phyloP scores from a whole-genome alignment of 2,329 filamentous ascomycete genomes.

The Neopestalotiopsis sp. region DNA sequence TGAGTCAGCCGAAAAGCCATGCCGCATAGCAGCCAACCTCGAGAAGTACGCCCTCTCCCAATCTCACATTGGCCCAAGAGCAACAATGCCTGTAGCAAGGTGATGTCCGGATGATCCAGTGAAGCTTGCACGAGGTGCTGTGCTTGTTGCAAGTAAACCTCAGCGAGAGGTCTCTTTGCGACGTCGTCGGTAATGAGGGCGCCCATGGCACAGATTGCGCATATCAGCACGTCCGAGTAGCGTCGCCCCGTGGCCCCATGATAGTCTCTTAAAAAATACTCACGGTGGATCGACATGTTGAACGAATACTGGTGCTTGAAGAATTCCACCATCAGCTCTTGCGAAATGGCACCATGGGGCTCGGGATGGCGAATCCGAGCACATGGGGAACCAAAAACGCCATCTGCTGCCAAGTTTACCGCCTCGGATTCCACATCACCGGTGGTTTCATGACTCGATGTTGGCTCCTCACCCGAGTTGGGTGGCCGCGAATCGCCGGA shows the following conservation, averaged over 20 bases:
- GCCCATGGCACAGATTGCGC: conserved; percentile 53
- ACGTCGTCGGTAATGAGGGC: conserved; percentile 49
- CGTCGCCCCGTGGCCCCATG: conserved; percentile 50
- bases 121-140: conserved; percentile 49
- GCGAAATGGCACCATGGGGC: conserved; percentile 49
- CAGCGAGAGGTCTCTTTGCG: conserved; percentile 40
- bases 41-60: conserved; percentile 50
- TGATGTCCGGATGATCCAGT: conserved; percentile 52
- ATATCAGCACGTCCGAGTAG: conserved; percentile 55
- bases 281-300: conserved; percentile 55
- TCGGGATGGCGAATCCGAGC: conserved; percentile 38
- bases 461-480: conserved; percentile 18
- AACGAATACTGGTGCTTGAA: conserved; percentile 54
- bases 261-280: conserved; percentile 56
- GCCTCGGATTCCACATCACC: conserved; percentile 11
- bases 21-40: conserved; percentile 56
- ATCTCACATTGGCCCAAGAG: conserved; percentile 52
- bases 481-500: conserved; percentile 20
- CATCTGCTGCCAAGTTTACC: conserved; percentile 16
- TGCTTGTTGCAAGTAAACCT: conserved; percentile 49
- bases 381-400: conserved; percentile 19
- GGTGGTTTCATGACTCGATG: neutral
- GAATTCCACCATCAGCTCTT: conserved; percentile 51
- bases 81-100: conserved; percentile 49
- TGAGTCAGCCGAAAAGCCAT: conserved; percentile 57